Evolutionary conservation across 2,329 filamentous ascomycete species (phyloP).

Genomic region (Podosphaera aphanis): DNA sequence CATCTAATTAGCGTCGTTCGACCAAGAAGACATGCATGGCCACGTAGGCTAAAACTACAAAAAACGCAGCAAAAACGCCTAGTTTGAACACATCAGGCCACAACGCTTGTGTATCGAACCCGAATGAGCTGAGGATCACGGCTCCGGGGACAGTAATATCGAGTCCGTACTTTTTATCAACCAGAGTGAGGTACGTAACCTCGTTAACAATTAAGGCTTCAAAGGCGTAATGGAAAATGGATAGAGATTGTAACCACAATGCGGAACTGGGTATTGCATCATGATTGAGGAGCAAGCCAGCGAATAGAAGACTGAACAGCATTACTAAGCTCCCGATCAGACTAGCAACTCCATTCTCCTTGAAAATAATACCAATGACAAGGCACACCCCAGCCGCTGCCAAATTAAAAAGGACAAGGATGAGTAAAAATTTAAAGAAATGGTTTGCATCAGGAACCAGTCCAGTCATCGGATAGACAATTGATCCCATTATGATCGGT

Average conservation of each 20-base stretch:
- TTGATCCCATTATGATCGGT: conserved; percentile 81
- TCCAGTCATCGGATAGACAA: conserved; percentile 95
- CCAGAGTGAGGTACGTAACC: conserved; percentile 66
- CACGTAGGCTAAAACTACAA: conserved; percentile 67
- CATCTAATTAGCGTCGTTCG: conserved; percentile 44
- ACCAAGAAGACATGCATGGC: conserved; percentile 89
- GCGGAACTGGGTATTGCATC: conserved; percentile 71
- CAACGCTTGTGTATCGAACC: conserved; percentile 68
- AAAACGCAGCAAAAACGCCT: conserved; percentile 57
- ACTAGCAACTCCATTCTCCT: conserved; percentile 76
- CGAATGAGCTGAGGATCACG: conserved; percentile 81
- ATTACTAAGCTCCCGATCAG: conserved; percentile 86
- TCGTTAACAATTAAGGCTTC: conserved; percentile 95
- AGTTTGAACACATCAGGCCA: conserved; percentile 70
- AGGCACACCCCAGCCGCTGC: conserved; percentile 82
- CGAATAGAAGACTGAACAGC: conserved; percentile 90
- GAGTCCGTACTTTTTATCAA: conserved; percentile 86
- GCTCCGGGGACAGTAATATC: conserved; percentile 92
- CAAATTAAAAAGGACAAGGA: conserved; percentile 86
- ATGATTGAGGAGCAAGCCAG: conserved; percentile 81
- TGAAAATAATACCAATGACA: conserved; percentile 89
- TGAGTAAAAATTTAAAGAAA: conserved; percentile 77
- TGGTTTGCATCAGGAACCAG: conserved; percentile 59
- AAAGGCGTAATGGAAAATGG: conserved; percentile 96
- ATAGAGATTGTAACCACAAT: conserved; percentile 75